Evolutionary conservation across 495 filamentous ascomycete genomes (phyloP), one percentile per base, ranked within the genome.

Genomic region (Penicillium desertorum): DNA sequence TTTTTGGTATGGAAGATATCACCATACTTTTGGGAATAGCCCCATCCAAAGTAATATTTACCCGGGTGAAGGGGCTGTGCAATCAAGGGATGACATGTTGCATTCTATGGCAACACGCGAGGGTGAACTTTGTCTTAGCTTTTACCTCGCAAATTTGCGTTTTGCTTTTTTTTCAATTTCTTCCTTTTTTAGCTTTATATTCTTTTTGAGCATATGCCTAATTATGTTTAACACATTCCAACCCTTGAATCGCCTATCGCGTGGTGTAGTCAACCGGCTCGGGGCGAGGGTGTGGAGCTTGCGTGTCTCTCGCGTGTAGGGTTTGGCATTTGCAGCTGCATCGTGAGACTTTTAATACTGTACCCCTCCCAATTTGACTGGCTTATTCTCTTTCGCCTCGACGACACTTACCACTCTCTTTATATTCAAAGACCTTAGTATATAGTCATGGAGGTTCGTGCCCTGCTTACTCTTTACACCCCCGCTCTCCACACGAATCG

Each of bases 11-110:
- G 30, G 8, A 23, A 34, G 11, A 36, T 23, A 20, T 16, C 41
- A 43, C 7, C 19, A 44, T 12, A 2, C 3, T 22, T 10, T 22
- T 12, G 3, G 11, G 3, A 34, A 14, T 34, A 44, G n/a, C 42
- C 4, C 41, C 5, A 10, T 44, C 3, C 7, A 39, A n/a, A 39
- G 4, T 19, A 44, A 11, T 30, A 51, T 51, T 39, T 57, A 43
- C 62, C 62, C 56, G 51, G 56, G 57, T 53, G 43, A 62, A 56
- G 20, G 63, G 65, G 65, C 65, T 57, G 65, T 66, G 65, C 61
- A 69, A 69, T 64, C 63, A 69, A 66, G 63, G 63, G 63, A 66
- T 69, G 60, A 62, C 56, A 64, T 60, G 55, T 56, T 54, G 54
- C 65, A 68, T 68, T 68, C 65, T 58, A 60, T 43, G 50, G 37